A percentile compares a stretch with the other conserved stretches of the same genome.
These are phyloP conservation scores for Plasmodium ovale DNA, from an alignment of 169 alveolate species.

Conservation along the genomic window DNA sequence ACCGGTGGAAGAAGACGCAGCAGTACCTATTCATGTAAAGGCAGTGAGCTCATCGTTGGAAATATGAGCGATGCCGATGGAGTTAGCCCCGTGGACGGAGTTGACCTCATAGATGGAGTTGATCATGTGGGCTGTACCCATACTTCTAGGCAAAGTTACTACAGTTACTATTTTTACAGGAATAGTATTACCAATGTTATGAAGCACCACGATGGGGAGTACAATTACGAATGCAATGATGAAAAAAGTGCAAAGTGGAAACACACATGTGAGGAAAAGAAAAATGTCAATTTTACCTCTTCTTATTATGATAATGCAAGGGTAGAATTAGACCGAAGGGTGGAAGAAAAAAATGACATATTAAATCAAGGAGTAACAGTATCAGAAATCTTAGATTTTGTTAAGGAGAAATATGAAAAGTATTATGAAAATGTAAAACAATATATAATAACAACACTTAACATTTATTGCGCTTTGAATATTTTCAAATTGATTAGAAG, in stretches of 20 bases:
- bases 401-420: slow-evolving; percentile 69
- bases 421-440: slow-evolving; percentile 73
- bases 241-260: neutral
- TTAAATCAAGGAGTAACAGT: slow-evolving; percentile 77
- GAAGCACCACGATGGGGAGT: neutral
- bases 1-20: neutral
- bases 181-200: neutral
- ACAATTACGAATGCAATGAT: neutral
- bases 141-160: neutral
- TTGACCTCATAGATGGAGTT: too few relatives aligned
- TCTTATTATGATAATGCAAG: slow-evolving; percentile 9
- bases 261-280: neutral
- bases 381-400: slow-evolving; percentile 67
- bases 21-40: neutral
- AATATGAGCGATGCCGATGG: neutral
- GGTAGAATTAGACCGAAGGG: slow-evolving; percentile 19
- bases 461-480: slow-evolving; percentile 68
- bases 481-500: slow-evolving; percentile 70
- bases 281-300: neutral
- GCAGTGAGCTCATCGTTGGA: neutral
- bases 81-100: too few relatives aligned
- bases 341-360: slow-evolving; percentile 61
- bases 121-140: neutral
- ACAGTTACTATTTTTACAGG: neutral
- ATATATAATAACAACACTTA: slow-evolving; percentile 49